Percentiles rank a stretch among this genome's conserved stretches.
Evolutionary conservation across 1,139 yeast species (phyloP).

Genomic region (Diutina pseudorugosa): DNA sequence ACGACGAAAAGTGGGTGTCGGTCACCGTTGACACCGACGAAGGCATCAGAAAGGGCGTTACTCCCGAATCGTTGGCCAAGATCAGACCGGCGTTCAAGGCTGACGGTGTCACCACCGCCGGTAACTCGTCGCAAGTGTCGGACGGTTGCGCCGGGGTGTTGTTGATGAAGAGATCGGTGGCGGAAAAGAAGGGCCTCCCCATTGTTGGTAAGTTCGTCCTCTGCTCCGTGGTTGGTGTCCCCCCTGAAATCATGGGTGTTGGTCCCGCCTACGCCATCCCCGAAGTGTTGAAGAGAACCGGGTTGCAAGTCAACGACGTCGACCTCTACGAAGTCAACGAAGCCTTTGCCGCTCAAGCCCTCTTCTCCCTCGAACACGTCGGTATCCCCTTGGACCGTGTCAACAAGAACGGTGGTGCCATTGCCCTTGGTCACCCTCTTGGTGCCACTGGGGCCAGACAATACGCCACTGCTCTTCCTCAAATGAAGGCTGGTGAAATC

Average conservation of each 20-base stretch:
- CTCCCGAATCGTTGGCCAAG: slow-evolving; percentile 61
- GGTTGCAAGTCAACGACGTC: slow-evolving; percentile 53
- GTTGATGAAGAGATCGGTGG: slow-evolving; percentile 79
- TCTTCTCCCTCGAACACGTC: slow-evolving; percentile 56
- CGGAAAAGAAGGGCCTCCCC: slow-evolving; percentile 58
- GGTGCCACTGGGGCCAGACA: slow-evolving; percentile 97
- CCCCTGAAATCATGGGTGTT: slow-evolving; percentile 95
- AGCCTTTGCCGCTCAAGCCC: slow-evolving; percentile 92
- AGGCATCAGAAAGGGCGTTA: slow-evolving; percentile 84
- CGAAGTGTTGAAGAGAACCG: slow-evolving; percentile 52
- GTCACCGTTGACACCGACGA: slow-evolving; percentile 63
- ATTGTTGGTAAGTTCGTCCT: slow-evolving; percentile 66
- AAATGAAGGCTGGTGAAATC: slow-evolving; percentile 65
- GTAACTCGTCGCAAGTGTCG: slow-evolving; percentile 89
- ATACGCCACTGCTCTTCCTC: slow-evolving; percentile 75
- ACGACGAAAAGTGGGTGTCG: slow-evolving; percentile 17
- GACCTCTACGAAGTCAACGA: slow-evolving; percentile 81
- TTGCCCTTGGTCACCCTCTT: slow-evolving; percentile 91
- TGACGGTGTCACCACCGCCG: slow-evolving; percentile 84
- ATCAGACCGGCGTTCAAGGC: slow-evolving; percentile 80
- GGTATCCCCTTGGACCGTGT: slow-evolving; percentile 63
- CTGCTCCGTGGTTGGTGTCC: slow-evolving; percentile 75
- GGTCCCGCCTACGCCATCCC: slow-evolving; percentile 96
- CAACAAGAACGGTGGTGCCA: slow-evolving; percentile 92
- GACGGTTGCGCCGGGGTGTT: slow-evolving; percentile 93